Evolutionary conservation across 2,329 filamentous ascomycete genomes (phyloP), one percentile per base, ranked within the genome.

Genomic region (Nakataea oryzae): DNA sequence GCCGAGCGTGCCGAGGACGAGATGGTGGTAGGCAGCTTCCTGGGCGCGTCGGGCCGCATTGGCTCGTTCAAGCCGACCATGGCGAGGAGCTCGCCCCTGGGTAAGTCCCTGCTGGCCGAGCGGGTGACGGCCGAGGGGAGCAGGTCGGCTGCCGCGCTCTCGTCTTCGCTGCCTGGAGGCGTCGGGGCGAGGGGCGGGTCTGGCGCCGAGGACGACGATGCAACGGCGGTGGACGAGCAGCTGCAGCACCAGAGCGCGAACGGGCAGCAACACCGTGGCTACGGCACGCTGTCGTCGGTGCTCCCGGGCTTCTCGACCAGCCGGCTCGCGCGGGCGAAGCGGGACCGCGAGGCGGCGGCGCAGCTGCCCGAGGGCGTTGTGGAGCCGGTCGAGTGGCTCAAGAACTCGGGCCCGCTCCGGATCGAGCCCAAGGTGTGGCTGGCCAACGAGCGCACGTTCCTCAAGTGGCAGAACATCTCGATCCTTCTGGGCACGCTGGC

Each of bases 401-500:
- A 99, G 79, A 96, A 99, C 75, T 84, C 89, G 41, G 93, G 95
- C 3, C 90, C 92, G 47, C 83, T 97, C 66, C 89, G 92, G 71
- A 91, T 99, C 63, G 95, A 99, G 77, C 92, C 91, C 65, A 99
- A 99, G 76, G 93, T 99, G 32, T 99, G 95, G 93, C 87, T 99
- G 63, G 95, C 95, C 62, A 99, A 99, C 75, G 93, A 99, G 77
- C 88, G 95, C 65, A 99, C 95, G 0, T 99, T 97, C 73, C 88
- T 99, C 74, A 97, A 97, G 75, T 99, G 95, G 95, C 91, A 97
- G 78, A 93, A 97, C 74, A 92, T 99, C 70, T 88, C 86, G 65
- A 86, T 99, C 59, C 81, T 99, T 17, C 86, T 99, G 28, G 93
- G 92, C 50, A 87, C 88, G 27, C 77, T 99, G 32, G 90, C 91